Conservation (phyloP, 208 protist genomes). For the Leishmania tarentolae region DNA sequence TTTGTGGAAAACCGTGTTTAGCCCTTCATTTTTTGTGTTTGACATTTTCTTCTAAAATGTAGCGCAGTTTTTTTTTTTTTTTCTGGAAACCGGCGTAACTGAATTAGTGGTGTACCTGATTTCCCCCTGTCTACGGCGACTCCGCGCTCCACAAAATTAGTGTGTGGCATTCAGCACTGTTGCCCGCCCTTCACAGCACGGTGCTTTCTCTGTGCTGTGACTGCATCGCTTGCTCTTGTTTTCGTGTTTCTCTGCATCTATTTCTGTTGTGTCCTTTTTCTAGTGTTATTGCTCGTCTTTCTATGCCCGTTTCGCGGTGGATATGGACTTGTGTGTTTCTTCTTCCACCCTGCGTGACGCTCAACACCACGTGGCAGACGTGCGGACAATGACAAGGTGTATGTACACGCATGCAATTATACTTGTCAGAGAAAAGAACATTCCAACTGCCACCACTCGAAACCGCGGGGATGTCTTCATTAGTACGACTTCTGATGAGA, state of each 20-base stretch:
- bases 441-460: neutral
- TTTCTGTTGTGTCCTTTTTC: neutral
- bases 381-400: neutral
- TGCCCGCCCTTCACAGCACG: neutral
- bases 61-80: neutral
- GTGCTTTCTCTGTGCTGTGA: neutral
- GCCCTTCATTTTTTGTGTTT: neutral
- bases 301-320: neutral
- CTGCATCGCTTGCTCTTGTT: neutral
- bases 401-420: neutral
- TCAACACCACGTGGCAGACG: neutral
- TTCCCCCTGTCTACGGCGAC: neutral
- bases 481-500: neutral
- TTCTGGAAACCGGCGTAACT: neutral
- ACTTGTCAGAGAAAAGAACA: neutral
- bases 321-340: neutral
- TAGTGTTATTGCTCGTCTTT: neutral
- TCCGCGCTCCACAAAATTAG: neutral
- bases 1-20: neutral
- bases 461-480: neutral
- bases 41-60: neutral
- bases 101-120: neutral
- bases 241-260: neutral
- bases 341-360: neutral
- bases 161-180: neutral